Evolutionary conservation across 345 rosid genomes (phyloP).

Genomic region (Melaleuca alternifolia): DNA sequence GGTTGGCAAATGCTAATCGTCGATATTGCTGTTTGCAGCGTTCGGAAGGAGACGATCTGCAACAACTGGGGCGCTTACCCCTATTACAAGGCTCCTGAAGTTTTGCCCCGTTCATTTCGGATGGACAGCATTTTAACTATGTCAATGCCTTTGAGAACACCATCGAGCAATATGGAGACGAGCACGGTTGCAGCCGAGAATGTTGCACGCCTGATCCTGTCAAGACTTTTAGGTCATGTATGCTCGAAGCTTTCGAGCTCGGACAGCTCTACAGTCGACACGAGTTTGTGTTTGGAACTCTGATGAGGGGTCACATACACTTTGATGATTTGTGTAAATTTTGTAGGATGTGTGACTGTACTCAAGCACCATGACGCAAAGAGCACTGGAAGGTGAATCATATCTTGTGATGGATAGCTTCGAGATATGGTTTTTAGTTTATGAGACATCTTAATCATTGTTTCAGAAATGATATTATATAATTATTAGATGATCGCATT

Average conservation of each 20-base stretch:
- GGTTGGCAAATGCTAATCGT: neutral
- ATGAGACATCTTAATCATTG: too few relatives aligned
- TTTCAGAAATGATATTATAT: too few relatives aligned
- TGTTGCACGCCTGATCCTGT: constrained; percentile 66
- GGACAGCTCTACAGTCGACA: constrained; percentile 12
- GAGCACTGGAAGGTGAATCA: neutral
- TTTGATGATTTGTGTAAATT: neutral
- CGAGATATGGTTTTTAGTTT: too few relatives aligned
- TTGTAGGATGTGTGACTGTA: neutral
- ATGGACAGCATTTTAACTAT: constrained; percentile 66
- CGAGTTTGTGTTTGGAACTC: constrained; percentile 28
- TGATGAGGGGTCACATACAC: constrained; percentile 7
- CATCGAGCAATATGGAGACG: constrained; percentile 90
- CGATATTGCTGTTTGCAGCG: constrained; percentile 14
- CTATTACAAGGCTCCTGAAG: constrained; percentile 71
- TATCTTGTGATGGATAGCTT: neutral
- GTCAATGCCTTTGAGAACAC: constrained; percentile 90
- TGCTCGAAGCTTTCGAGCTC: constrained; percentile 8
- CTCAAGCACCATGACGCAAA: too few relatives aligned
- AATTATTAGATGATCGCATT: too few relatives aligned
- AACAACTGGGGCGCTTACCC: constrained; percentile 99
- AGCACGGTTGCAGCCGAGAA: constrained; percentile 93
- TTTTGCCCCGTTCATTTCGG: constrained; percentile 81
- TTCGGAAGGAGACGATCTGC: constrained; percentile 49
- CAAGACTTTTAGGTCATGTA: constrained; percentile 28